Conservation (phyloP, 257 asterid genomes). For the Ballota nigra region DNA sequence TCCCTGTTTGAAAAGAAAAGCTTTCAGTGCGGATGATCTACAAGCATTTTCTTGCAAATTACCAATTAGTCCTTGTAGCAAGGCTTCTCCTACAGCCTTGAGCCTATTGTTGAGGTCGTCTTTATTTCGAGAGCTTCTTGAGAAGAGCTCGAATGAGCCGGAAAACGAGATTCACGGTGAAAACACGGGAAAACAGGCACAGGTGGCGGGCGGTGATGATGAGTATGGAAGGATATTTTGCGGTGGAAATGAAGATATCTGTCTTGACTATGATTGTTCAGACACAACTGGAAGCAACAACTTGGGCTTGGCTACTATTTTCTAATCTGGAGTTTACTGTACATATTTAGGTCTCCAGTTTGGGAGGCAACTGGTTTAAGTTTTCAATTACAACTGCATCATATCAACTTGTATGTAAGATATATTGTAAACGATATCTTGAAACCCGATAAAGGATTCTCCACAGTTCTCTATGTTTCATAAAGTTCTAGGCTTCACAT, state of each 20-base stretch:
- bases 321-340: slow-evolving; percentile 4
- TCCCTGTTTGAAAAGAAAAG: slow-evolving; percentile 31
- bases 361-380: not conserved
- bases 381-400: not conserved
- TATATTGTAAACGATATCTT: not conserved
- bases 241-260: slow-evolving; percentile 29
- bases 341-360: not conserved
- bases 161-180: slow-evolving; percentile 39
- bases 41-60: slow-evolving; percentile 28
- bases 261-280: slow-evolving; percentile 26
- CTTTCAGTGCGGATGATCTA: slow-evolving; percentile 33
- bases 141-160: slow-evolving; percentile 42
- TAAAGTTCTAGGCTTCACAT: not conserved
- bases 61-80: slow-evolving; percentile 35
- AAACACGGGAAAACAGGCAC: slow-evolving; percentile 2
- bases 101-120: slow-evolving; percentile 58
- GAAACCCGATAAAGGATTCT: not conserved
- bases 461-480: not conserved
- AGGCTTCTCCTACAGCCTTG: slow-evolving; percentile 59
- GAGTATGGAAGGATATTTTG: slow-evolving; percentile 34
- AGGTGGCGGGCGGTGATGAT: slow-evolving; percentile 15
- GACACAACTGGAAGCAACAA: slow-evolving; percentile 19
- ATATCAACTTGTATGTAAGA: slow-evolving; percentile 21
- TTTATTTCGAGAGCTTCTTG: slow-evolving; percentile 51
- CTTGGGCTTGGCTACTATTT: slow-evolving; percentile 21